A percentile compares a stretch with the other conserved stretches of the same genome.
Conservation (phyloP, 106 monocot species). For the Dendrobium officinale region DNA sequence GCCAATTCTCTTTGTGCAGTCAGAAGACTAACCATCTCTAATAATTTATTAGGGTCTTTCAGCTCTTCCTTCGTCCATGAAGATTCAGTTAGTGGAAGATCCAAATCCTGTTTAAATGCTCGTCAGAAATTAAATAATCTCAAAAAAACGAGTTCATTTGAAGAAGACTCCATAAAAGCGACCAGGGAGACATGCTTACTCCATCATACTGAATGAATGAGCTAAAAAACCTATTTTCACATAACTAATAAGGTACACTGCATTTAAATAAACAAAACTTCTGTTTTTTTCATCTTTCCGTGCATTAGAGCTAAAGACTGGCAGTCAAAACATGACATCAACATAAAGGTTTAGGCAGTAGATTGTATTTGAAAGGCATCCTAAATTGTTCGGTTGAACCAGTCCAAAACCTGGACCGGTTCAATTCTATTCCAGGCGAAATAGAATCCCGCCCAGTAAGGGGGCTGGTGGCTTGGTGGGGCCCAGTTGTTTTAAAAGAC, state of each 20-base stretch:
- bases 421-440: no score
- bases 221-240: not conserved
- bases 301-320: not conserved
- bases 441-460: no score
- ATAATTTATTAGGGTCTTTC: conserved; percentile 64
- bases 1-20: conserved; percentile 71
- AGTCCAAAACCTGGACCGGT: no score
- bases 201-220: not conserved
- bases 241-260: not conserved
- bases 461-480: no score
- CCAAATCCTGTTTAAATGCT: conserved; percentile 36
- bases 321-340: not conserved
- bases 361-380: not conserved
- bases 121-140: not conserved
- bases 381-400: no score
- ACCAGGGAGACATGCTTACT: not conserved
- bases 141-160: not conserved
- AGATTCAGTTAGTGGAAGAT: conserved; percentile 66
- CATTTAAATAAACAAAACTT: not conserved
- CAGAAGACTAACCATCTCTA: conserved; percentile 64
- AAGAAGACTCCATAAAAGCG: not conserved
- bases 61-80: conserved; percentile 72
- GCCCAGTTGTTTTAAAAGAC: no score
- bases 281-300: not conserved
- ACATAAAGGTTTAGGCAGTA: not conserved